Evolutionary conservation across 768 basidiomycete genomes (phyloP).

Genomic region (Agrocybe chaxingu): DNA sequence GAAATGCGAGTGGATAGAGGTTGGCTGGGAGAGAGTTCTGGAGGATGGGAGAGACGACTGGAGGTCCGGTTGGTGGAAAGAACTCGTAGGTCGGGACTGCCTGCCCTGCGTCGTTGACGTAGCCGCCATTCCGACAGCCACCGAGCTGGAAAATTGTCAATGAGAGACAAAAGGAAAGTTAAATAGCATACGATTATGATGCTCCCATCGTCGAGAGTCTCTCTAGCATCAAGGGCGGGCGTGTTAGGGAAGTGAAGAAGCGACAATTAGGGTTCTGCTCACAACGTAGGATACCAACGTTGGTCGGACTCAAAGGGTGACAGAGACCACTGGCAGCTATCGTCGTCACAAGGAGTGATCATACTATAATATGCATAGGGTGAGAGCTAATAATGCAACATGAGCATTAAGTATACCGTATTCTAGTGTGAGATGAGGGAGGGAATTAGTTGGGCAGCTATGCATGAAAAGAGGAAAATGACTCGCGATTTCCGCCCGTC

Average conservation of each 20-base stretch:
- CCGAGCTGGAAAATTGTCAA: constrained; percentile 39
- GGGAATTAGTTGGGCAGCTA: neutral
- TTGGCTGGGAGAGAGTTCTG: constrained; percentile 68
- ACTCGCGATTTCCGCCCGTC: constrained; percentile 58
- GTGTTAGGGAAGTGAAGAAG: no score
- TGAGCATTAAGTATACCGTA: constrained; percentile 31
- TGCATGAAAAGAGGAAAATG: neutral
- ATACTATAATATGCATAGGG: constrained; percentile 32
- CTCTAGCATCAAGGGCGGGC: constrained; percentile 29
- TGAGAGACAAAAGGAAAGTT: neutral
- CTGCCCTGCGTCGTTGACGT: constrained; percentile 63
- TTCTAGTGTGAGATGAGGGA: constrained; percentile 23
- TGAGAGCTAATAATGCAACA: neutral
- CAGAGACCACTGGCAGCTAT: constrained; percentile 52
- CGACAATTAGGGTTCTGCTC: constrained; percentile 16
- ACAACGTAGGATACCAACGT: constrained; percentile 78
- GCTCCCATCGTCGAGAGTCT: constrained; percentile 58
- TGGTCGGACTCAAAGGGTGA: constrained; percentile 41
- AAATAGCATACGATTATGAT: constrained; percentile 50
- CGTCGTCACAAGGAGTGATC: constrained; percentile 62
- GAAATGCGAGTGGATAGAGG: constrained; percentile 69
- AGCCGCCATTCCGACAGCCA: constrained; percentile 61
- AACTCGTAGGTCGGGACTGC: constrained; percentile 80
- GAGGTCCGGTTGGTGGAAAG: constrained; percentile 59
- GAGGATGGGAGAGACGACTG: constrained; percentile 64